Conservation (phyloP, 2,329 filamentous ascomycete genomes). For the Cryphonectria radicalis region DNA sequence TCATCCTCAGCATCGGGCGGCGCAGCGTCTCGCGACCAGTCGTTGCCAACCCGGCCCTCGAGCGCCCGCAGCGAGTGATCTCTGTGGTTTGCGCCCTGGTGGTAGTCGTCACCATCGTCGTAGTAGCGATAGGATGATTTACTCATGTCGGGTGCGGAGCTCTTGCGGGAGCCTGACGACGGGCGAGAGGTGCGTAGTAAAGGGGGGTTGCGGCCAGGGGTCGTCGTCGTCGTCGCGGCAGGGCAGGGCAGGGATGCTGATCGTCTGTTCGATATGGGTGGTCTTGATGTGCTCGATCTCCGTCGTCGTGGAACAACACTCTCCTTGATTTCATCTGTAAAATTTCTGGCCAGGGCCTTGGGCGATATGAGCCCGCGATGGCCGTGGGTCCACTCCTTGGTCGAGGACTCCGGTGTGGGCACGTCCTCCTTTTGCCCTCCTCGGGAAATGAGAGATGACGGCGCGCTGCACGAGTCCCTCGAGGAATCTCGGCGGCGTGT, state of each 20-base stretch:
- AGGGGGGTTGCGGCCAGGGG: conserved; percentile 49
- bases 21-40: conserved; percentile 43
- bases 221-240: conserved; percentile 31
- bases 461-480: conserved; percentile 6
- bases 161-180: conserved; percentile 61
- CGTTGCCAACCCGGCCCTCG: conserved; percentile 50
- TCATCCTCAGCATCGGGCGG: conserved; percentile 52
- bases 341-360: conserved; percentile 37
- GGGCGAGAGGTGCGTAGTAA: conserved; percentile 62
- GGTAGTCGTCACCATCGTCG: conserved; percentile 48
- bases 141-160: conserved; percentile 58
- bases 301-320: conserved; percentile 37
- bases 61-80: conserved; percentile 56
- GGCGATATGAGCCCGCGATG: conserved; percentile 54
- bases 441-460: conserved; percentile 34
- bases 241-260: conserved; percentile 38
- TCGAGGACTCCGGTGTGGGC: conserved; percentile 37
- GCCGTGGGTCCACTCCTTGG: conserved; percentile 44
- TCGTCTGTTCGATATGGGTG: conserved; percentile 55
- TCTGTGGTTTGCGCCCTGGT: conserved; percentile 48
- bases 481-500: conserved; percentile 36
- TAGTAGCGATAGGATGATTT: conserved; percentile 47
- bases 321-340: conserved; percentile 23
- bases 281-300: conserved; percentile 46
- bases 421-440: conserved; percentile 34